These are phyloP conservation scores for Macrotyloma uniflorum DNA, from an alignment of 306 rosid species.

Conservation along the genomic window DNA sequence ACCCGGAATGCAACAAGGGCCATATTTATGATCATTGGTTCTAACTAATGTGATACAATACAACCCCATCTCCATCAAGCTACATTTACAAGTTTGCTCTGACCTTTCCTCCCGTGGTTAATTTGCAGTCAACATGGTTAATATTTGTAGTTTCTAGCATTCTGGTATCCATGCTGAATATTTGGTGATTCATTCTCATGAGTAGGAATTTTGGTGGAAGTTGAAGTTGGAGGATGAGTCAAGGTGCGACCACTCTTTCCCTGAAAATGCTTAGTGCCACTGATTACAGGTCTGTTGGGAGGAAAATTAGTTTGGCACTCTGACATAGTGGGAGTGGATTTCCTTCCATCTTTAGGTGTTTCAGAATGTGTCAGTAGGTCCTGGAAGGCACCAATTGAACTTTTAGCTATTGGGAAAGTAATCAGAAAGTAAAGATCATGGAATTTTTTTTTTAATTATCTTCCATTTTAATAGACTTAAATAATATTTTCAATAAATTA, in stretches of 20 bases:
- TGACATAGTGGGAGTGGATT: slow-evolving; percentile 37
- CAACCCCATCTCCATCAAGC: slow-evolving; percentile 24
- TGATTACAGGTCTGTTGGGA: slow-evolving; percentile 46
- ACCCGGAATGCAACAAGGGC: slow-evolving; percentile 23
- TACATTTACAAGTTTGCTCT: slow-evolving; percentile 35
- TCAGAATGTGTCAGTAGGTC: slow-evolving; percentile 46
- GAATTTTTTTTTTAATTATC: too few relatives aligned
- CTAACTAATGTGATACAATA: slow-evolving; percentile 30
- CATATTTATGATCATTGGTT: slow-evolving; percentile 3
- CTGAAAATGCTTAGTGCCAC: slow-evolving; percentile 48
- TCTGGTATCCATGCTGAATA: slow-evolving; percentile 48
- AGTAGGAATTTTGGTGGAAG: slow-evolving; percentile 42
- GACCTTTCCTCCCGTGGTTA: background rate
- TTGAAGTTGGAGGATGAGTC: slow-evolving; percentile 52
- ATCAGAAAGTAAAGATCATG: too few relatives aligned
- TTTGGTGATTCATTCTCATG: slow-evolving; percentile 85
- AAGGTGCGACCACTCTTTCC: slow-evolving; percentile 48
- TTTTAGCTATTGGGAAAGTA: too few relatives aligned
- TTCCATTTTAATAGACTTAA: too few relatives aligned
- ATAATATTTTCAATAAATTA: too few relatives aligned
- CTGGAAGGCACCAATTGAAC: slow-evolving; percentile 46
- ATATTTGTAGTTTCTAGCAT: slow-evolving; percentile 21
- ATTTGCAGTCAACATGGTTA: background rate
- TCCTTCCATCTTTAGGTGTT: slow-evolving; percentile 54
- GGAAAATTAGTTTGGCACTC: slow-evolving; percentile 50